phyloP scores from a whole-genome alignment of 225 moss, liverwort and hornwort genomes.

The Physcomitrium patens region DNA sequence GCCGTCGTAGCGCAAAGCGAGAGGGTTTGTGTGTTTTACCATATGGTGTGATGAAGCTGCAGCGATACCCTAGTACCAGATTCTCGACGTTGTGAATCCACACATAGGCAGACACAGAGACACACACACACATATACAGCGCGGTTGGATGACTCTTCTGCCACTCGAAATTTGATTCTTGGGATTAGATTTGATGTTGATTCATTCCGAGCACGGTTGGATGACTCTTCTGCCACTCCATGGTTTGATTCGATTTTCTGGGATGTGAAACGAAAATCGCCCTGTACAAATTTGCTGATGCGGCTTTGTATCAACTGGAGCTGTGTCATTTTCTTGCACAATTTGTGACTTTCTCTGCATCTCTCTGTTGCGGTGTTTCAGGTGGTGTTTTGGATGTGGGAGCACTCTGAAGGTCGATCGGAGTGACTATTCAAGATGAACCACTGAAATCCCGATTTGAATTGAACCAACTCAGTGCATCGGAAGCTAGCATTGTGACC shows the following conservation, averaged over 20 bases:
- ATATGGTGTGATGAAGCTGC: too few species aligned
- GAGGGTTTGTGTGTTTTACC: too few species aligned
- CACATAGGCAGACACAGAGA: too few species aligned
- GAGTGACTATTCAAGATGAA: not conserved
- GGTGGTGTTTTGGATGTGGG: not conserved
- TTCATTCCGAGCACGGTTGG: constrained; percentile 5
- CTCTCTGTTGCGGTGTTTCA: constrained; percentile 22
- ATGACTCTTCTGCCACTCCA: not conserved
- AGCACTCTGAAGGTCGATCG: not conserved
- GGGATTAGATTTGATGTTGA: constrained; percentile 1
- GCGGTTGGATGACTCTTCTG: too few species aligned
- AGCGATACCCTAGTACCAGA: too few species aligned
- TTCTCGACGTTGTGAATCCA: too few species aligned
- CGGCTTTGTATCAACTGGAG: not conserved
- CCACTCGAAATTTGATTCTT: too few species aligned
- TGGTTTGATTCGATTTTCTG: not conserved
- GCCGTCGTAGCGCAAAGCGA: too few species aligned
- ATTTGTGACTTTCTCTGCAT: not conserved
- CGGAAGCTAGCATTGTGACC: not conserved
- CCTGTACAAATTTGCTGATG: not conserved
- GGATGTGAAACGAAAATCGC: not conserved
- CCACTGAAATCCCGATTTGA: not conserved
- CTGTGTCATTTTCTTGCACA: not conserved
- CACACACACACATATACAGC: too few species aligned
- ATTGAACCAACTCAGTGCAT: not conserved